Conservation (phyloP, 345 rosid species). For the Salix udensis region DNA sequence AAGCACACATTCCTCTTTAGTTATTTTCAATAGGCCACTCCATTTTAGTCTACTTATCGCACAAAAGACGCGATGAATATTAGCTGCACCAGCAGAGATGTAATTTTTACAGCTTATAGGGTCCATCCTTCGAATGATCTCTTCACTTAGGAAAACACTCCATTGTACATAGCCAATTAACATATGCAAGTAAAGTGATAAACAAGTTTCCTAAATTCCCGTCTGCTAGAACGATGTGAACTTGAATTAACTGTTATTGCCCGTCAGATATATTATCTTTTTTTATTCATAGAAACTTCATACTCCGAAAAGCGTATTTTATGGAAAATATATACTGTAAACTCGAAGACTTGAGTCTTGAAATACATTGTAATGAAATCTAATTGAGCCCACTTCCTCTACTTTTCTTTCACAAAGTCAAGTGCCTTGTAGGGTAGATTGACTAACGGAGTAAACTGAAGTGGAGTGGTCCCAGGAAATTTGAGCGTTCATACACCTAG, state of each 20-base stretch:
- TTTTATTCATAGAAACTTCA: no score
- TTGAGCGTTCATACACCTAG: constrained; percentile 10
- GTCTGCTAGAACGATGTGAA: not conserved
- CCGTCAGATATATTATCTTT: not conserved
- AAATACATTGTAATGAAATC: not conserved
- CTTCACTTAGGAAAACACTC: not conserved
- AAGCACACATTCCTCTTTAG: not conserved
- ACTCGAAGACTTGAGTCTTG: no score
- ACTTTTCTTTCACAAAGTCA: not conserved
- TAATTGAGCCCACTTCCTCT: not conserved
- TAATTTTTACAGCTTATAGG: not conserved
- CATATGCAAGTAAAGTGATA: not conserved
- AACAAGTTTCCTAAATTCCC: not conserved
- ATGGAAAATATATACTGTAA: no score
- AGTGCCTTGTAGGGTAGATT: not conserved
- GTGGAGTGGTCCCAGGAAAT: constrained; percentile 7
- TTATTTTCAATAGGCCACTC: not conserved
- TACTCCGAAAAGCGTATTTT: no score
- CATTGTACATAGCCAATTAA: constrained; percentile 14
- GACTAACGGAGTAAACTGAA: not conserved
- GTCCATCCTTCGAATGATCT: not conserved
- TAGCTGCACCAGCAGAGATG: constrained; percentile 14
- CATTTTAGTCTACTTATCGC: not conserved
- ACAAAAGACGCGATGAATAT: constrained; percentile 4
- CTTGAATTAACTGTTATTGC: not conserved